phyloP scores from a whole-genome alignment of 169 alveolate species.

The Eimeria sp. region DNA sequence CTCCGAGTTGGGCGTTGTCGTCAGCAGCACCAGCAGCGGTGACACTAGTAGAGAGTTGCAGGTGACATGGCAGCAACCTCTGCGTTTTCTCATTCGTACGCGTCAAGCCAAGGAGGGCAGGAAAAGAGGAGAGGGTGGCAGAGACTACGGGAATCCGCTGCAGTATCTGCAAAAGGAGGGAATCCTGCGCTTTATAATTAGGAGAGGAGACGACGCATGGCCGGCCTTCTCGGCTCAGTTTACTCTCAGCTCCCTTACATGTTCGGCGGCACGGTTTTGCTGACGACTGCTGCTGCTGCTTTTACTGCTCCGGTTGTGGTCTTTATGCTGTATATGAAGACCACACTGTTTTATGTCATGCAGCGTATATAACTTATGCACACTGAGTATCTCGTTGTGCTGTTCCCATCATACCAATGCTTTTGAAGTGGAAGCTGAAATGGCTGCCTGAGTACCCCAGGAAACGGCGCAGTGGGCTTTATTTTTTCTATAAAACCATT shows the following conservation, averaged over 20 bases:
- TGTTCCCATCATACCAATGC: not conserved
- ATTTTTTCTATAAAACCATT: not conserved
- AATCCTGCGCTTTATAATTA: constrained; percentile 33
- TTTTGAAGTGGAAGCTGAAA: not conserved
- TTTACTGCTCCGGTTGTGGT: not conserved
- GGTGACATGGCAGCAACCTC: constrained; percentile 56
- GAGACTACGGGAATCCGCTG: not conserved
- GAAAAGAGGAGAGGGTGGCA: constrained; percentile 25
- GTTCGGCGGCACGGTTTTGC: not conserved
- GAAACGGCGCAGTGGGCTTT: not conserved
- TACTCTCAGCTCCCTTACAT: constrained; percentile 14
- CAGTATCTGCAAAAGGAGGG: constrained; percentile 39
- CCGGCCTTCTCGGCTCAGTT: constrained; percentile 58
- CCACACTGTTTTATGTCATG: not conserved
- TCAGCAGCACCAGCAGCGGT: constrained; percentile 21
- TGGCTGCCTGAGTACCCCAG: not conserved
- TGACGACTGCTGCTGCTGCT: constrained; percentile 5
- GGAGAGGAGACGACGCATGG: constrained; percentile 7
- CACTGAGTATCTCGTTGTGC: not conserved
- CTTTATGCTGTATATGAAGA: not conserved
- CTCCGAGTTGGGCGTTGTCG: constrained; percentile 43
- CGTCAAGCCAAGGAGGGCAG: not conserved
- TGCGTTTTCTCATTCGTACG: not conserved
- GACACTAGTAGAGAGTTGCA: constrained; percentile 4
- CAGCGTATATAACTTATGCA: not conserved